Evolutionary conservation across 805 yeast species (phyloP), one percentile per base, ranked within the genome.

Genomic region (Zygosaccharomyces kombuchaensis): DNA sequence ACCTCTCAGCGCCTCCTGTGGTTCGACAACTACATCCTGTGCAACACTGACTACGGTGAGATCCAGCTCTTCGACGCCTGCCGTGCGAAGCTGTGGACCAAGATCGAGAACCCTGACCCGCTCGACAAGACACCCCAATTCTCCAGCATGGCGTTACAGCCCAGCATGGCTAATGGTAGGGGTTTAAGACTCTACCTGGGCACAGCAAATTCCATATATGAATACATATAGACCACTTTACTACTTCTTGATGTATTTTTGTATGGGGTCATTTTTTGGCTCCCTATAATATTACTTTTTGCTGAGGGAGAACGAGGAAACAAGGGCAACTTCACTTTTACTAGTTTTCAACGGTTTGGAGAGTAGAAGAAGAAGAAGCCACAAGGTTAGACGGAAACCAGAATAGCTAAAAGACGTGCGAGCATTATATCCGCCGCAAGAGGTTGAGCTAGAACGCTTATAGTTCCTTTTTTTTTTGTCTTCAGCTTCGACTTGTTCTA

Each of bases 21-120:
- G 52, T 44, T 50, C 17, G 53, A 56, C 17, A 49, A 52, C 4
- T 57, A 49, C 40, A 26, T 62, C 3, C 25, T 57, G 6, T 50
- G 54, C 16, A 59, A 58, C 43, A 57, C 63, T 5, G 67, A 62
- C 41, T 46, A 55, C 34, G 55, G 58, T 17, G 66, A 62, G 35
- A 34, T 62, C 12, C 55, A 55, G 23, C 50, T 61, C 4, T 60
- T 47, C 37, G 58, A 60, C 23, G 44, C 51, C 2, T 27, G 31
- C 8, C 39, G 34, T 16, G 54, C 55, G 6, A 61, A 57, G 34
- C 54, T 52, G 17, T 59, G 56, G 54, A 56, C 52, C 42, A 57
- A 61, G 43, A 46, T 61, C 17, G 63, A 57, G 10, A 51, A 43
- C 21, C 53, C 55, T 16, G 35, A 39, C 34, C 23, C 23, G 22